Percentiles rank a stretch among this genome's conserved stretches.
Evolutionary conservation across 2,329 filamentous ascomycete species (phyloP).

Genomic region (Chaetothyriales sp.): DNA sequence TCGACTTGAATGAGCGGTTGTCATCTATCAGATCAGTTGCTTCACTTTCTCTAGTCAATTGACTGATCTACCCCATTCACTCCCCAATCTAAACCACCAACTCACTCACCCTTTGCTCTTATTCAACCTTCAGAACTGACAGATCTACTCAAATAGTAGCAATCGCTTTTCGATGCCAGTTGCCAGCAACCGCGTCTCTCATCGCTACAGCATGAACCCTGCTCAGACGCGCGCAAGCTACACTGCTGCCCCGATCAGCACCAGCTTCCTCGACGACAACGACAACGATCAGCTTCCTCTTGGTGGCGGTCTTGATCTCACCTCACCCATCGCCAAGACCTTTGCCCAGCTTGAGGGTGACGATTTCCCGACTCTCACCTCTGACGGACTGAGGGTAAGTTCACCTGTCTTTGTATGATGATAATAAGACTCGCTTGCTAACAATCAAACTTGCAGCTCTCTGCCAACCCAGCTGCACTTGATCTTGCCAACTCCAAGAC

Average conservation of each 20-base stretch:
- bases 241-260: conserved; percentile 63
- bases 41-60: neutral
- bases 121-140: conserved; percentile 6
- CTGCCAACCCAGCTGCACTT: conserved; percentile 64
- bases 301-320: conserved; percentile 10
- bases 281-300: conserved; percentile 37
- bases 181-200: conserved; percentile 31
- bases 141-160: conserved; percentile 39
- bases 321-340: conserved; percentile 51
- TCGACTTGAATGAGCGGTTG: neutral
- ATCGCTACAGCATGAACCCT: conserved; percentile 8
- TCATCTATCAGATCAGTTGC: neutral
- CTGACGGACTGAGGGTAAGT: conserved; percentile 28
- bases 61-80: neutral
- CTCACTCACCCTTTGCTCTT: conserved; percentile 1
- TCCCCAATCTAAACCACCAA: neutral
- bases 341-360: conserved; percentile 59
- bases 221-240: conserved; percentile 3
- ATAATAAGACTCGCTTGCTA: conserved; percentile 1
- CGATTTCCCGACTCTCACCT: conserved; percentile 65
- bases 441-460: conserved; percentile 44
- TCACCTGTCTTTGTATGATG: neutral
- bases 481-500: conserved; percentile 61
- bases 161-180: conserved; percentile 94
- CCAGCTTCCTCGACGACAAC: conserved; percentile 69